Conservation (phyloP, 805 yeast species). For the Kodamaea leandrae region DNA sequence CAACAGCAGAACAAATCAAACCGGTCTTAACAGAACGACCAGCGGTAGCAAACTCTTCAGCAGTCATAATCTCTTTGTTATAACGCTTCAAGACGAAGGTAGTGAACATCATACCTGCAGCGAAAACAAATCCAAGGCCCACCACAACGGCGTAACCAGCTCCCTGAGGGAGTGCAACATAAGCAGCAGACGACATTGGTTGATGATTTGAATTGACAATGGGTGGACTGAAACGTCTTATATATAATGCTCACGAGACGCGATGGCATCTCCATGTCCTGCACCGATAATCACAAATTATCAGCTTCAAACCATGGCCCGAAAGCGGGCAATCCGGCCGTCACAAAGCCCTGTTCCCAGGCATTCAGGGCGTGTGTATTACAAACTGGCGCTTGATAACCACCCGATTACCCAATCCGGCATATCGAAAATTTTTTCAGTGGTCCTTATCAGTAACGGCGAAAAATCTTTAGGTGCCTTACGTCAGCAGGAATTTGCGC, state of each 20-base stretch:
- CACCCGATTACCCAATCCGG: neutral
- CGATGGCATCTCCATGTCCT: neutral
- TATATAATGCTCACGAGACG: too few relatives aligned
- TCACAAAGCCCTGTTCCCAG: neutral
- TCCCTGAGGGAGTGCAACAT: slow-evolving; percentile 57
- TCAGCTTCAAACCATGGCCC: neutral
- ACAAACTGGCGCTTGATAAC: slow-evolving; percentile 1
- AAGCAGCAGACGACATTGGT: slow-evolving; percentile 18
- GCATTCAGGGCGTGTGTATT: neutral
- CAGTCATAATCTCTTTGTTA: slow-evolving; percentile 81
- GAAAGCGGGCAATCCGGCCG: neutral
- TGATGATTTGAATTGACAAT: neutral
- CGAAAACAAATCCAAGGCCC: slow-evolving; percentile 81
- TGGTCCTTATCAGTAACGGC: neutral
- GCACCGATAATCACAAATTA: neutral
- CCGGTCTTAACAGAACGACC: slow-evolving; percentile 87
- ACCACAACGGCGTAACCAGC: slow-evolving; percentile 87
- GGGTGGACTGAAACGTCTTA: neutral
- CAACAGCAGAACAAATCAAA: slow-evolving; percentile 85
- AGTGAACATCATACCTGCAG: slow-evolving; percentile 73
- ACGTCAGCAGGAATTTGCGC: too few relatives aligned
- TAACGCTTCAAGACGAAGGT: slow-evolving; percentile 72
- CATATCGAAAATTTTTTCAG: neutral
- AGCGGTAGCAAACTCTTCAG: slow-evolving; percentile 93
- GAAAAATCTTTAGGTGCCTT: too few relatives aligned